Conservation (phyloP, 23 red algal species). For the Gracilaria vermiculophylla region DNA sequence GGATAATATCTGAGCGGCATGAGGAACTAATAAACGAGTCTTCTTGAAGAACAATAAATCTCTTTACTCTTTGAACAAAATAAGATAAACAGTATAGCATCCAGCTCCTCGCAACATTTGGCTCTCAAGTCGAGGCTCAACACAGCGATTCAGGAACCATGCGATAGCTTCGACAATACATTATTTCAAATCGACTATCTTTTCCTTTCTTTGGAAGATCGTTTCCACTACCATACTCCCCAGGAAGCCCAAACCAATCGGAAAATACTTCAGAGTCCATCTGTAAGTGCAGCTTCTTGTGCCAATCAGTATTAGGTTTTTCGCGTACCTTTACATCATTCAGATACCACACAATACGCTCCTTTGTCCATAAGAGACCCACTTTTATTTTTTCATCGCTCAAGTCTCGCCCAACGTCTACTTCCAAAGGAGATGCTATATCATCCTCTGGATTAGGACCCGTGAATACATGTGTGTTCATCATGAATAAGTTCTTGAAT, state of each 20-base stretch:
- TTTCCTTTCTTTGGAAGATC: constrained; percentile 2
- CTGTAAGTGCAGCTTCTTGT: constrained; percentile 34
- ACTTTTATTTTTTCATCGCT: constrained; percentile 29
- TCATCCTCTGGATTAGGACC: neutral
- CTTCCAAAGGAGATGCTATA: neutral
- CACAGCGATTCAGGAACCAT: neutral
- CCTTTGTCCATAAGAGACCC: constrained; percentile 19
- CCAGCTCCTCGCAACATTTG: too few species aligned
- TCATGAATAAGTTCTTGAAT: constrained; percentile 38
- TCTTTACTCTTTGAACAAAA: too few species aligned
- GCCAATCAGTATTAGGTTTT: constrained; percentile 34
- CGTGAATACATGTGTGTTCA: constrained; percentile 36
- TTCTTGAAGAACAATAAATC: neutral
- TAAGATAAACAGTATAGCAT: too few species aligned
- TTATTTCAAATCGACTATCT: constrained; percentile 26
- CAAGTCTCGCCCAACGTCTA: constrained; percentile 14
- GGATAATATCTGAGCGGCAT: too few species aligned
- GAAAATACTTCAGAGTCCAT: constrained; percentile 59
- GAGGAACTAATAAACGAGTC: too few species aligned
- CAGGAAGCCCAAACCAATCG: constrained; percentile 65
- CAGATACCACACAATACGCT: constrained; percentile 39
- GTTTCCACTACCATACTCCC: constrained; percentile 9
- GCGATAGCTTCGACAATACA: constrained; percentile 27
- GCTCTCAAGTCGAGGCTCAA: neutral
- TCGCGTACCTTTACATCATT: constrained; percentile 43